Evolutionary conservation across 805 yeast genomes (phyloP), one percentile per base, ranked within the genome.

Genomic region (Torulaspora delbrueckii): DNA sequence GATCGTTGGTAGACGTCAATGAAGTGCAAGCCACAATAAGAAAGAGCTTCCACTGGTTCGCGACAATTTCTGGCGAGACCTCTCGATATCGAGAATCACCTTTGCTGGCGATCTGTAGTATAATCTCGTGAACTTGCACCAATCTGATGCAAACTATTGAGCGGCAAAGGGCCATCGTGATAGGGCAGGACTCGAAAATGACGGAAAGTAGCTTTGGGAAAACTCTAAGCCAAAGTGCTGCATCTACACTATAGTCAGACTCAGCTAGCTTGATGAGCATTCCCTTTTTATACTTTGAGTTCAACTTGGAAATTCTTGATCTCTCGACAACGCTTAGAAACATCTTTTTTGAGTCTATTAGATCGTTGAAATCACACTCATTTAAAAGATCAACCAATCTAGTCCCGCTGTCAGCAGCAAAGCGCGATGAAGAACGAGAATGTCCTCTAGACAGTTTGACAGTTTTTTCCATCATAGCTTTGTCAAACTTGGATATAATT

Each of bases 221-320:
- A 1, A 84, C 76, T 50, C 95, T 77, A 57, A 91, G 84, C 99
- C 99, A 93, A n/a, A 93, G 69, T 0, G 98, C 96, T 1, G 95
- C 82, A 67, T 93, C 99, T 8, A 93, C 90, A 1, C 98, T 97
- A 58, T 90, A 86, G 47, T 85, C 95, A 1, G 96, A 85, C 53
- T 87, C 96, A 0, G 96, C 96, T 5, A 93, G 69, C 40, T 81
- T 76, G 0, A 85, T 71, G n/a, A 95, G 66, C 2, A 87, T 74
- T 22, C 84, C 86, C 49, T 78, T 81, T 53, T 82, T 77, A 47
- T 76, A 76, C 55, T 67, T 77, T 42, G 63, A 64, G 50, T 72
- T 78, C 28, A 93, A 66, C 55, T 84, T 84, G 1, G 80, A 58
- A 12, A 90, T 67, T 31, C 97, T 69, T 14, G 80, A 77, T 38